phyloP scores from a whole-genome alignment of 139 green algal species.

The Astrephomene gubernaculifera region DNA sequence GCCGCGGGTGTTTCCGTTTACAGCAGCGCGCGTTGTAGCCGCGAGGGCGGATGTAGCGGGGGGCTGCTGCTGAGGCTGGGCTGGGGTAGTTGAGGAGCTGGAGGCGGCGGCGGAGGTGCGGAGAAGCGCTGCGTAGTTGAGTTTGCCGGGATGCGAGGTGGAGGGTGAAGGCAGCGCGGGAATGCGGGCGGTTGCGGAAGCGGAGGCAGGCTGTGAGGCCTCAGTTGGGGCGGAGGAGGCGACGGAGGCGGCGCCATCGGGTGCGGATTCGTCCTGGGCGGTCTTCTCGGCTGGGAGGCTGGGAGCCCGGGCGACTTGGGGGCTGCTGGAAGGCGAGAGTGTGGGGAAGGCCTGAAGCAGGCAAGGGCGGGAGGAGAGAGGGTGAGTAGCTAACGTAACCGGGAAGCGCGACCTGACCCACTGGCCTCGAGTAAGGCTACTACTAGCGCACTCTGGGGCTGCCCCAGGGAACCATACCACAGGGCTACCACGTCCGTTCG shows the following conservation, averaged over 20 bases:
- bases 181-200: background rate
- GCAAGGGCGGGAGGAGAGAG: background rate
- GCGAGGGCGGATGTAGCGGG: background rate
- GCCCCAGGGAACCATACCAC: no score
- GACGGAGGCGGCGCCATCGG: no score
- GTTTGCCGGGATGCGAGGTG: background rate
- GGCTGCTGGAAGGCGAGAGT: background rate
- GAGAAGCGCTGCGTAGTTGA: constrained; percentile 12
- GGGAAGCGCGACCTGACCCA: no score
- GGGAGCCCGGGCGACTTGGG: background rate
- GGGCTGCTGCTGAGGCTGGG: background rate
- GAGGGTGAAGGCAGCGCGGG: background rate
- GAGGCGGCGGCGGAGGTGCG: background rate
- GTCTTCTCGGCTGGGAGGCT: background rate
- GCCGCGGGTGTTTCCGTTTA: background rate
- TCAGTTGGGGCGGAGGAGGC: no score
- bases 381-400: no score
- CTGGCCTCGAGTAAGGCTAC: no score
- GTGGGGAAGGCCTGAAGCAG: background rate
- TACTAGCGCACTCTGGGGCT: no score
- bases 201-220: background rate
- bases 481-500: no score
- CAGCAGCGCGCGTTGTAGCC: background rate
- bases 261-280: background rate
- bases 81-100: background rate